Evolutionary conservation across 306 rosid genomes (phyloP), one percentile per base, ranked within the genome.

Genomic region (Casuarina equisetifolia): DNA sequence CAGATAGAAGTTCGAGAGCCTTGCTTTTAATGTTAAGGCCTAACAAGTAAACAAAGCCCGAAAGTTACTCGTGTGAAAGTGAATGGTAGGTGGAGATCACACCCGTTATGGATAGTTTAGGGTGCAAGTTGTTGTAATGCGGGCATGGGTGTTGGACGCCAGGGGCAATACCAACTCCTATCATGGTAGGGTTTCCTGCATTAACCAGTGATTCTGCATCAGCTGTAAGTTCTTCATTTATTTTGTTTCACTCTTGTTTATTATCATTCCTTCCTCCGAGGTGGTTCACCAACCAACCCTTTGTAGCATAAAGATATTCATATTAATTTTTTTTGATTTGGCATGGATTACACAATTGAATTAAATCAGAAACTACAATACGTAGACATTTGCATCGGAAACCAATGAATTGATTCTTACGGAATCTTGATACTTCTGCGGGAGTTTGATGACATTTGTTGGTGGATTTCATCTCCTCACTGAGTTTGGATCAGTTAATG

Each of bases 161-260:
- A 25, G 32, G 32, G 32, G 32, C 32, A 25, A 25, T 25, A 25
- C 32, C 84, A 11, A 88, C 86, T 61, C 98, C 97, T 53, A 82
- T 91, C 74, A 82, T 93, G 81, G 20, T 91, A 62, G 88, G 89
- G 36, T 84, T 93, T 81, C 98, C 98, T 79, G 98, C 97, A 77
- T 85, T 93, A 73, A 91, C 98, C n/a, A 93, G 97, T 72, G 98
- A 93, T 75, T 93, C 98, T 59, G 61, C 85, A 32, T 88, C 98
- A 64, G 68, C 95, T 76, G 97, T 93, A 88, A 89, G 98, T 81
- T 80, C 80, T 53, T 3, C 72, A 69, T 43, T 9, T 52, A 43
- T 64, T 54, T 63, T 76, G 9, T 40, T 42, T 70, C 73, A 50
- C 36, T 72, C 70, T 39, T 74, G 40, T 39, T 17, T 76, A 16